These are phyloP conservation scores for Colletotrichum sp. DNA, from an alignment of 2,329 filamentous ascomycete genomes.

Conservation along the genomic window DNA sequence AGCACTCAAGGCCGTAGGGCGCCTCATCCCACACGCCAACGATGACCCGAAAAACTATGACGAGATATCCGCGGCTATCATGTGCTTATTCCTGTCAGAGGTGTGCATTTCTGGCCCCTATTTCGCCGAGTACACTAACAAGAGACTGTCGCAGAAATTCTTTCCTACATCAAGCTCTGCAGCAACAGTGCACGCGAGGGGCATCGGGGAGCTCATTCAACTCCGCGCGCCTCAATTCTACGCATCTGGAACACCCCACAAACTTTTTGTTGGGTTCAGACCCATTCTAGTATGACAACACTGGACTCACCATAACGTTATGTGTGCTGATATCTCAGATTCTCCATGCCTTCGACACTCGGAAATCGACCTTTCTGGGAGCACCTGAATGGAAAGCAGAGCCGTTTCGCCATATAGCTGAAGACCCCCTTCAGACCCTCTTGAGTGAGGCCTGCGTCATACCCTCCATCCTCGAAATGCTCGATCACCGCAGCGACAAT, in stretches of 20 bases:
- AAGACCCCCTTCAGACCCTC: conserved; percentile 36
- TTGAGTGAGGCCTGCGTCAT: conserved; percentile 32
- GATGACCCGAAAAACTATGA: conserved; percentile 14
- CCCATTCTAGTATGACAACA: conserved; percentile 36
- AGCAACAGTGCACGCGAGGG: conserved; percentile 36
- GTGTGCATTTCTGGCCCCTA: neutral
- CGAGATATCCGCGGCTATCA: conserved; percentile 34
- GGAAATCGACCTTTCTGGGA: conserved; percentile 34
- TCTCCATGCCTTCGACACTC: conserved; percentile 31
- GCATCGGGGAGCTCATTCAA: conserved; percentile 37
- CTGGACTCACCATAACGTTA: neutral
- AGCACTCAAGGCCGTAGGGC: conserved; percentile 32
- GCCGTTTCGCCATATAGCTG: conserved; percentile 30
- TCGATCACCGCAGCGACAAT: neutral
- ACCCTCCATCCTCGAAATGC: conserved; percentile 24
- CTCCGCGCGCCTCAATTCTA: conserved; percentile 33
- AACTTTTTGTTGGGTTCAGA: conserved; percentile 43
- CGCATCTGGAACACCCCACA: conserved; percentile 35
- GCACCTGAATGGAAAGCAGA: conserved; percentile 29
- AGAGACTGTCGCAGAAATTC: conserved; percentile 25
- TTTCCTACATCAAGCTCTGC: conserved; percentile 31
- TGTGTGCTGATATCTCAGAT: conserved; percentile 23
- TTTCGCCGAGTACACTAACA: rapidly evolving
- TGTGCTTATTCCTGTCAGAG: conserved; percentile 39
- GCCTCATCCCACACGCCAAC: conserved; percentile 15